Evolutionary conservation across 2,329 filamentous ascomycete genomes (phyloP).

Genomic region (Monosporascus sp.): DNA sequence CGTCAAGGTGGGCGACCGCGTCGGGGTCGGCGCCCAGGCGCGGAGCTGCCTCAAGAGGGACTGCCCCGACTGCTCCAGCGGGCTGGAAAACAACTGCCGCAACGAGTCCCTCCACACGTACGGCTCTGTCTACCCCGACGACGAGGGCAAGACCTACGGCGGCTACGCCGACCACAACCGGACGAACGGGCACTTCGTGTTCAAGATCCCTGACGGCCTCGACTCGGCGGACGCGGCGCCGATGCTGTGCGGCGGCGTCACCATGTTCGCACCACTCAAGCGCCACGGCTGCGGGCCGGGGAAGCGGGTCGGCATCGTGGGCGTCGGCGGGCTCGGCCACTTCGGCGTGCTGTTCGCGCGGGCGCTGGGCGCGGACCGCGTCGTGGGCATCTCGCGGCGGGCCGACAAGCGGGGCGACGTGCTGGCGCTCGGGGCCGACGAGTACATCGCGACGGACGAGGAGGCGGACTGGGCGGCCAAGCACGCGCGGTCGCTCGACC

Average conservation of each 20-base stretch:
- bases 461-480: conserved; percentile 51
- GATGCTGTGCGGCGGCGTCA: conserved; percentile 68
- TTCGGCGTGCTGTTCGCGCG: conserved; percentile 65
- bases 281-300: conserved; percentile 62
- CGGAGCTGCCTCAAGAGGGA: conserved; percentile 44
- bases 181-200: conserved; percentile 38
- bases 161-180: conserved; percentile 39
- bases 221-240: conserved; percentile 44
- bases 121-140: conserved; percentile 44
- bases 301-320: conserved; percentile 63
- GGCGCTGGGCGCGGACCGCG: conserved; percentile 57
- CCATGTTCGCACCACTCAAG: conserved; percentile 58
- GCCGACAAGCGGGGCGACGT: conserved; percentile 50
- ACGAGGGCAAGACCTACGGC: conserved; percentile 53
- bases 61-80: conserved; percentile 37
- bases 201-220: conserved; percentile 40
- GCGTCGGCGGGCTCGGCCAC: conserved; percentile 65
- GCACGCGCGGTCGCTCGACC: conserved; percentile 46
- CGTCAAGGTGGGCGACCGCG: conserved; percentile 31
- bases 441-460: conserved; percentile 38
- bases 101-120: conserved; percentile 45
- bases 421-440: conserved; percentile 52
- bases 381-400: conserved; percentile 54
- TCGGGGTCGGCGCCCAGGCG: conserved; percentile 52
- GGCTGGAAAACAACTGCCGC: conserved; percentile 38